Base-by-base conservation (phyloP, 306 rosid species). In the Cucurbita moschata region DNA sequence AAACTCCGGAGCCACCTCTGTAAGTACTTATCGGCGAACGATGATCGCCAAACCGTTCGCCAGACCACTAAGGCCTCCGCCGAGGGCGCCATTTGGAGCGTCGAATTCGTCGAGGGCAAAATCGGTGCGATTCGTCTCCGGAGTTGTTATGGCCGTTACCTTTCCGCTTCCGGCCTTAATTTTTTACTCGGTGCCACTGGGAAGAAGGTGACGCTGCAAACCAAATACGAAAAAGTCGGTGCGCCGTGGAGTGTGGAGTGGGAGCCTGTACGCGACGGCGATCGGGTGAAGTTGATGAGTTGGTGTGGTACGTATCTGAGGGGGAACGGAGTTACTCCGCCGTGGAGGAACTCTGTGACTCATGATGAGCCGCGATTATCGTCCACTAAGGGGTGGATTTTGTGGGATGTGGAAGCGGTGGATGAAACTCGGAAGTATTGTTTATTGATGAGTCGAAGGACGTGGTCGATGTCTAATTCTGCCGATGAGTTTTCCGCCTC, bases 271-370 rank as follows among this genome's bases (percentile, higher is more conserved):
- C 79, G 72, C 62, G 95, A 94, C 1, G 88, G 92, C 12, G 53
- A 66, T 26, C 86, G 44, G 61, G 86, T 89, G 59, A 87, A 81
- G 83, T 83, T 94, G 51, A 85, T 77, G 79, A 88, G 94, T 6
- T 81, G 96, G 12, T 86, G 88, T 30, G 99, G 96, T 0, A 79
- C 88, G 46, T 94, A 86, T 70, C 74, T 94, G 38, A 77, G 96
- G 1, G 97, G 86, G 3, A 94, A 90, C 59, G 95, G 91, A 0
- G 97, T 94, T 0, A 7, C 88, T 15, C 99, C 97, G 1, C 99
- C 99, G 11, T 94, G 99, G 99, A 71, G 95, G 26, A 94, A 90
- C 81, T 86, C 96, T 4, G 85, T 94, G 4, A 94, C 98, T 13
- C 98, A 94, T 49, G 98, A 94, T 47, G 69, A 84, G 5, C 98